Evolutionary conservation across 352 stramenopile genomes (phyloP), one percentile per base, ranked within the genome.

Genomic region (Phytophthora sansomeana): DNA sequence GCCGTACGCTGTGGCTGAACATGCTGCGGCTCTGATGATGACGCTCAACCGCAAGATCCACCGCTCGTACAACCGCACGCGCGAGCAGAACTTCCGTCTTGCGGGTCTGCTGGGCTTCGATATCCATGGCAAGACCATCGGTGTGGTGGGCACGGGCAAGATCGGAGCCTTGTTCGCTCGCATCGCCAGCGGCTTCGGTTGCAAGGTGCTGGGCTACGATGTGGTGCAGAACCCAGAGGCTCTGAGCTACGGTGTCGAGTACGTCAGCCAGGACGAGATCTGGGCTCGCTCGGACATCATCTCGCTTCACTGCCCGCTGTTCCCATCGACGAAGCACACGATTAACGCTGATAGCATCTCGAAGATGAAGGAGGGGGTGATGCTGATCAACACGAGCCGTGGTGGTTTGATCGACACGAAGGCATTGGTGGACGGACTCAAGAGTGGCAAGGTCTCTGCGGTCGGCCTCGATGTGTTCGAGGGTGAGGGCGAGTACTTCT

Each of bases 361-460:
- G 10, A 86, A 93, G 73, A 93, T 98, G 74, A 97, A 97, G 74
- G 62, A 92, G 14, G 76, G 83, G 14, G 89, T 97, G 4, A 87
- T 96, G 63, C 66, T 98, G 10, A 97, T 98, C 66, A 98, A 98
- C 68, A 97, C 90, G 11, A 92, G 83, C 26, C 90, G 91, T 55
- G 92, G 93, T 49, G 90, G 85, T 14, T 67, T 97, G 6, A 86
- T 97, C 35, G 85, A 97, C 63, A 97, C 89, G 14, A 80, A 78
- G 10, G 85, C 89, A 6, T 68, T 98, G 0, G 79, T 97, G 24
- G 63, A 83, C 41, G 90, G 83, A 13, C 77, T 98, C 33, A 87
- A 96, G 66, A 77, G 73, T 11, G 75, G 85, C 44, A 89, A 95
- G 50, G 89, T 98, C 42, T 78, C 77, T 16, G 64, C 80, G 7